Base-by-base conservation (phyloP, 176 grass and related monocot genomes). In the Aegilops sharonensis region DNA sequence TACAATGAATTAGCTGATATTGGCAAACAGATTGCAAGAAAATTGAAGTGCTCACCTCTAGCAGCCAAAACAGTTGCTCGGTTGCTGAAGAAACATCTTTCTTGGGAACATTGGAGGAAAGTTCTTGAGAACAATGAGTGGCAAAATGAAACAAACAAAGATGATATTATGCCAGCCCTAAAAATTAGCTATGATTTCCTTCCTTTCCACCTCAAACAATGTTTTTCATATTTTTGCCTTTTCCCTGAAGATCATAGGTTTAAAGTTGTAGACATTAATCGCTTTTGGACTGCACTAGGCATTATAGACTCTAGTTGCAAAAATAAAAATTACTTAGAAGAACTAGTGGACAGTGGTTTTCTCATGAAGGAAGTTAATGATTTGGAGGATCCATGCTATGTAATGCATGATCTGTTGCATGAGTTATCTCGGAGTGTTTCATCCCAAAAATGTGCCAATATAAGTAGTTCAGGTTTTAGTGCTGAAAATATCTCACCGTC, bases 181-280 rank as follows among this genome's bases (percentile, higher is more conserved):
- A 74, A 74, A 74, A 74, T 74, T 74, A 74, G 71, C 24, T 74
- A 74, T 8, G 71, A 74, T 74, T 74, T 17, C 71, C 71, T 74
- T 48, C 40, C 71, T 47, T 74, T 74, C 71, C 40, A 74, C 71
- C 71, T 74, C 6, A 74, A 74, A 74, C 23, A 74, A 74, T 74
- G 71, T 17, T 74, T 74, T 74, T 29, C 71, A 47, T 74, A 74
- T 74, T 74, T 74, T 47, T 27, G 11, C 40, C 71, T 74, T 48
- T 74, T 74, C 12, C 71, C 71, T 9, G 23, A 29, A 74, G 39
- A 74, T 27, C 12, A 48, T 48, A 74, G 71, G 71, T 74, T 74
- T 17, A 74, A 42, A 8, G 25, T 15, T 74, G 8, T 47, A 12
- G 39, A 74, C 14, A 29, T 47, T 9, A 47, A 40, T 27, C 71